A percentile compares a stretch with the other conserved stretches of the same genome.
Conservation (phyloP, 768 basidiomycete species). For the Dentipellis fragilis region DNA sequence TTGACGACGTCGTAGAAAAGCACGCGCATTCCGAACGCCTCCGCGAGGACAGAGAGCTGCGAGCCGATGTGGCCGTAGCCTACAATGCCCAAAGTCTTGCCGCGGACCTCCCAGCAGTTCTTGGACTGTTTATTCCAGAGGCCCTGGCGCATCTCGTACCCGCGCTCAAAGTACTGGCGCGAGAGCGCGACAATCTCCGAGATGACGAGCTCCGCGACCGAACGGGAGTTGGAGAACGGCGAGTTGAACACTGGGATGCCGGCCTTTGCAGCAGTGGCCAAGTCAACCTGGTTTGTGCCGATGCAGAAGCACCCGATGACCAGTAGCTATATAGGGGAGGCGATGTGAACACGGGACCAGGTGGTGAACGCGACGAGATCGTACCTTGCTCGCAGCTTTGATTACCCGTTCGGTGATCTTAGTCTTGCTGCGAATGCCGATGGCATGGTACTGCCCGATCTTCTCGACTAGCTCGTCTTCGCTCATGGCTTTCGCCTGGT, state of each 20-base stretch:
- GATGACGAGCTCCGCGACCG: conserved; percentile 96
- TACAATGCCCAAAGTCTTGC: conserved; percentile 95
- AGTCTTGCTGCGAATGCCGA: conserved; percentile 97
- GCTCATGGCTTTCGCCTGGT: conserved; percentile 72
- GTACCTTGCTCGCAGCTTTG: conserved; percentile 76
- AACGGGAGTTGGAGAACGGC: conserved; percentile 97
- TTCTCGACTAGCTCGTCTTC: conserved; percentile 88
- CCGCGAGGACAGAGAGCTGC: conserved; percentile 93
- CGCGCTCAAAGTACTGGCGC: conserved; percentile 85
- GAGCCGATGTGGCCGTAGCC: conserved; percentile 99
- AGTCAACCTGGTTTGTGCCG: conserved; percentile 96
- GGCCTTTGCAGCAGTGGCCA: conserved; percentile 67
- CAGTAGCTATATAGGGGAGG: conserved; percentile 52
- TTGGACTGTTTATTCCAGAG: conserved; percentile 99
- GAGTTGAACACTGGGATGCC: conserved; percentile 99
- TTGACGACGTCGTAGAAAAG: conserved; percentile 93
- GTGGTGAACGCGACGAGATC: conserved; percentile 12
- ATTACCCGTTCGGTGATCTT: conserved; percentile 89
- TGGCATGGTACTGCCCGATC: conserved; percentile 79
- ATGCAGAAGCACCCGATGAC: conserved; percentile 99
- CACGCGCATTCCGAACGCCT: conserved; percentile 92
- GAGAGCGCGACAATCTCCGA: conserved; percentile 89
- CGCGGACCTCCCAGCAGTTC: conserved; percentile 94
- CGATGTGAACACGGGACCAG: background rate
- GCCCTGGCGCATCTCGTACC: conserved; percentile 79